Percentiles rank a stretch among this genome's conserved stretches.
phyloP scores from a whole-genome alignment of 202 grass and related monocot genomes.

The Zizania palustris region DNA sequence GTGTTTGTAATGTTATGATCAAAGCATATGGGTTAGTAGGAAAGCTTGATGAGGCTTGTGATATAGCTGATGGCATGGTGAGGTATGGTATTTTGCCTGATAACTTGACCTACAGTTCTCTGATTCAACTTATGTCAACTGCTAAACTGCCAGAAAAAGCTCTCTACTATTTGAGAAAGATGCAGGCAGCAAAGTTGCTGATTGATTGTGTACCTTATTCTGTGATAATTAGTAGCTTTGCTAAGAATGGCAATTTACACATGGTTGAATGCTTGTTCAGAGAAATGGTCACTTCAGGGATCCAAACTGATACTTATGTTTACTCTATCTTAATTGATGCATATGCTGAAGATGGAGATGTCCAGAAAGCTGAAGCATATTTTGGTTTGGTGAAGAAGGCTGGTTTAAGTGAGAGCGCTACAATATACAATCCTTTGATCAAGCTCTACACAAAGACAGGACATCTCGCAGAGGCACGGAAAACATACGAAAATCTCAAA shows the following conservation, averaged over 20 bases:
- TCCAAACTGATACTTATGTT: slow-evolving; percentile 63
- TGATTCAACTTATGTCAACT: slow-evolving; percentile 68
- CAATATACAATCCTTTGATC: slow-evolving; percentile 77
- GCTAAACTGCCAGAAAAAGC: slow-evolving; percentile 65
- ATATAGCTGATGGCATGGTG: slow-evolving; percentile 75
- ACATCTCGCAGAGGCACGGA: slow-evolving; percentile 68
- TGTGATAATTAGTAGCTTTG: slow-evolving; percentile 66
- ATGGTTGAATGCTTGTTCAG: slow-evolving; percentile 70
- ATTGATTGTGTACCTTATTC: slow-evolving; percentile 67
- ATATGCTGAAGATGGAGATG: slow-evolving; percentile 74
- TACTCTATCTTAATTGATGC: slow-evolving; percentile 88
- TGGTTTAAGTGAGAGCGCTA: slow-evolving; percentile 59
- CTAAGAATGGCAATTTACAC: slow-evolving; percentile 55
- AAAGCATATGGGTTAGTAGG: slow-evolving; percentile 81
- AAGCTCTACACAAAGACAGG: slow-evolving; percentile 83
- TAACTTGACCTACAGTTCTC: slow-evolving; percentile 76
- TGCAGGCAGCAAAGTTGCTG: slow-evolving; percentile 59
- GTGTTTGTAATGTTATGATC: slow-evolving; percentile 93
- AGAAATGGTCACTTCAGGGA: slow-evolving; percentile 69
- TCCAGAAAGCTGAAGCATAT: slow-evolving; percentile 67
- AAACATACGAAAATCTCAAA: slow-evolving; percentile 68
- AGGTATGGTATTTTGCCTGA: slow-evolving; percentile 73
- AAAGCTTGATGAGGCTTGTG: slow-evolving; percentile 68
- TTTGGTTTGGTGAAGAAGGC: slow-evolving; percentile 74
- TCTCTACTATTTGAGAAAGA: slow-evolving; percentile 75